Evolutionary conservation across 1,284 basidiomycete genomes (phyloP), one percentile per base, ranked within the genome.

Genomic region (Tetrapyrgos nigripes): DNA sequence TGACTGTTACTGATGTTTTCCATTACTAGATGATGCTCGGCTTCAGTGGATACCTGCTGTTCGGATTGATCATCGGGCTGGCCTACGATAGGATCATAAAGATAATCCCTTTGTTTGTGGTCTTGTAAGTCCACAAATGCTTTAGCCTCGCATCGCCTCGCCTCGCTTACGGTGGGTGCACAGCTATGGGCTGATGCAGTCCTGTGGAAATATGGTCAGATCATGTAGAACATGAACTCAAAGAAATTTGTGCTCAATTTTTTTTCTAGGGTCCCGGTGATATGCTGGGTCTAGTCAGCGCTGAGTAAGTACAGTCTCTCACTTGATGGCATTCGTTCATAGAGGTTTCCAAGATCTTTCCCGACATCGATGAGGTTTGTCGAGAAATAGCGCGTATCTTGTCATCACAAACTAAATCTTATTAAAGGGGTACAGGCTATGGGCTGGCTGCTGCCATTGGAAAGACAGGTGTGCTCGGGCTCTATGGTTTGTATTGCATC

Each of bases 401-500:
- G 55, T 44, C 49, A 28, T 35, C 27, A 3, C 19, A 26, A 37
- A 14, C 26, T 55, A 10, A 58, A 35, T 47, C 47, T 29, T 51
- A 49, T 55, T 48, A 31, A 58, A 85, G 83, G 53, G 90, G 88
- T 5, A 88, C 88, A 4, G 87, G 85, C 67, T 91, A 89, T 63
- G 89, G 89, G 4, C 66, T 93, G 50, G 86, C 86, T 44, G 87
- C 89, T 10, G 89, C 89, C 0, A 72, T 92, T 6, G 91, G 90
- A 4, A 93, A 93, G 69, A 79, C 85, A 0, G 92, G 37, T 40
- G 17, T 5, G 19, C 13, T 9, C 8, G 37, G n/a, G n/a, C n/a
- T 40, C 19, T 6, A 40, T 17, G 17, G 14, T 40, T n/a, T 40
- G 14, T 33, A 33, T n/a, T n/a, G n/a, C 9, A 33, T 14, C 9